Evolutionary conservation across 1,284 basidiomycete genomes (phyloP).

Genomic region (Ceraceosorus bombacis): DNA sequence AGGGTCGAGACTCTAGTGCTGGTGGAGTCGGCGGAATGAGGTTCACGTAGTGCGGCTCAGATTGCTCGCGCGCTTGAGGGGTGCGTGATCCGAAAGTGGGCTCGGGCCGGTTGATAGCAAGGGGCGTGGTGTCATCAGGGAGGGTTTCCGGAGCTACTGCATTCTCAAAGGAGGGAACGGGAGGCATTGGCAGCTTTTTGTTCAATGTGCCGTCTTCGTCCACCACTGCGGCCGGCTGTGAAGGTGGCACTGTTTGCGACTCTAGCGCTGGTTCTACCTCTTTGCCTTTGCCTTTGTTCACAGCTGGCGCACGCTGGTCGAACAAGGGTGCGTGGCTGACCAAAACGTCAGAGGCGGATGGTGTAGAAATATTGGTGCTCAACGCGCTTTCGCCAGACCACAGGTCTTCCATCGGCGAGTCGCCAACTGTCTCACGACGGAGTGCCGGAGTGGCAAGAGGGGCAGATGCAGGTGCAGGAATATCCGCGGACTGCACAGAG

Average conservation of each 20-base stretch:
- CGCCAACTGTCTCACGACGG: neutral
- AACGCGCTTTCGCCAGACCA: conserved; percentile 26
- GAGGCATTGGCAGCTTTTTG: conserved; percentile 33
- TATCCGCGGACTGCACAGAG: no score
- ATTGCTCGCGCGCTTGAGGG: conserved; percentile 21
- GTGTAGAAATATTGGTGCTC: conserved; percentile 32
- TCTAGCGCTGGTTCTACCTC: no score
- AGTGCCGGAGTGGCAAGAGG: no score
- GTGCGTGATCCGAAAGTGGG: conserved; percentile 17
- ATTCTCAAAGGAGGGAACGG: conserved; percentile 19
- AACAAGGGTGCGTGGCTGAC: conserved; percentile 1
- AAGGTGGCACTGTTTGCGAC: neutral
- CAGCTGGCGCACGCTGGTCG: neutral
- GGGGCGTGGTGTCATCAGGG: conserved; percentile 2
- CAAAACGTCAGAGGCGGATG: conserved; percentile 16
- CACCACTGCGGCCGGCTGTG: no score
- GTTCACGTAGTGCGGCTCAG: conserved; percentile 20
- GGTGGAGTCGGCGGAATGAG: conserved; percentile 42
- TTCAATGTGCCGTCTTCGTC: neutral
- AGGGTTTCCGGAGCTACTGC: conserved; percentile 9
- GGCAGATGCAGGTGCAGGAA: no score
- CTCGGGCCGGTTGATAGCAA: conserved; percentile 1
- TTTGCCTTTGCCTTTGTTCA: neutral
- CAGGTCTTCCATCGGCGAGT: conserved; percentile 9
- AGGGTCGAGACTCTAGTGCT: conserved; percentile 19